Base-by-base conservation (phyloP, 2,329 filamentous ascomycete genomes). In the Monosporascus cannonballus region DNA sequence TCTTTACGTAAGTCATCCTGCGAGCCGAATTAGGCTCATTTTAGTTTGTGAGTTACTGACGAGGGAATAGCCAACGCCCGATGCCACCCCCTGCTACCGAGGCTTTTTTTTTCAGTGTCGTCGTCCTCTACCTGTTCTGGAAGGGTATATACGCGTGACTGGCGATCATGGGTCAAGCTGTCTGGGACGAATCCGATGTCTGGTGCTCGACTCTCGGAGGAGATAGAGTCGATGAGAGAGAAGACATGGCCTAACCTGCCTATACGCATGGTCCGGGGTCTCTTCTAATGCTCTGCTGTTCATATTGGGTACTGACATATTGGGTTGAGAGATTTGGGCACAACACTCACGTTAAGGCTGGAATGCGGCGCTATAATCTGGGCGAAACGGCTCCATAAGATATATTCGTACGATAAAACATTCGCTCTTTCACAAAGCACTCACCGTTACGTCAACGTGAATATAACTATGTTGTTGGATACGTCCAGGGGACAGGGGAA, bases 91-190 rank as follows among this genome's bases (percentile, higher is more conserved):
- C 69, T 3, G 50, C 70, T 24, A 73, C 78, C 0, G 54, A 75
- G 53, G 69, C 63, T 44, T 89, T 86, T 72, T 88, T 89, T 72
- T 79, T 79, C 0, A 71, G 85, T n/a, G 76, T 83, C 38, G 55
- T 84, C 18, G 44, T 62, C 0, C 77, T 83, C 58, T 89, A 86
- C 64, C 48, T 90, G 6, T 75, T 73, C 14, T 90, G 87, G 74
- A 90, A 90, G 71, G 71, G 1, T 87, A 44, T 80, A 66, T 45
- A 66, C 69, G 17, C 63, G 71, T 55, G 78, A 80, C 65, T 77
- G 75, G 65, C 81, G 79, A n/a, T 65, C 79, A 22, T 76, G 85
- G 54, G 71, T 89, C 22, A 75, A 78, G 2, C 71, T 77, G 7
- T 69, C 70, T 39, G 75, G 86, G 48, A 84, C 87, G 56, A 84